A percentile compares a stretch with the other conserved stretches of the same genome.
Evolutionary conservation across 306 rosid species (phyloP).

Genomic region (Hippophae rhamnoides): DNA sequence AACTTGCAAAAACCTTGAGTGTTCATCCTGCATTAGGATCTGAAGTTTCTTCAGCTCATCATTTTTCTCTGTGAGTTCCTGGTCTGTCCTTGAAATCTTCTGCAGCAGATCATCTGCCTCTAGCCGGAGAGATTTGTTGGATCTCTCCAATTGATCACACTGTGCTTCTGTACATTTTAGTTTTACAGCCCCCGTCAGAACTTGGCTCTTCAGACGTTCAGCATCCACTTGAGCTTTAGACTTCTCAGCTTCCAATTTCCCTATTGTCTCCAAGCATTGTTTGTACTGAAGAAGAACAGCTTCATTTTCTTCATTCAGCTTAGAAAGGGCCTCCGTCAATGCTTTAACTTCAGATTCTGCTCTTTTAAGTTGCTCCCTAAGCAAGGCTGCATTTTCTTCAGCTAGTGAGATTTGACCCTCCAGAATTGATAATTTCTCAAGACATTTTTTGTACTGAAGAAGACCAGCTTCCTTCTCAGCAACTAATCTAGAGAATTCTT

Average conservation of each 20-base stretch:
- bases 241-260: slow-evolving; percentile 60
- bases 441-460: slow-evolving; percentile 47
- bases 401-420: slow-evolving; percentile 57
- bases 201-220: slow-evolving; percentile 40
- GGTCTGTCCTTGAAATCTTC: slow-evolving; percentile 65
- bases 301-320: slow-evolving; percentile 61
- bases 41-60: slow-evolving; percentile 65
- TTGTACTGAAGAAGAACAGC: slow-evolving; percentile 37
- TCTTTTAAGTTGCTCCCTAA: slow-evolving; percentile 50
- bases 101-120: slow-evolving; percentile 63
- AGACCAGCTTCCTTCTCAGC: slow-evolving; percentile 59
- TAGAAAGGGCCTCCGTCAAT: slow-evolving; percentile 38
- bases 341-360: slow-evolving; percentile 50
- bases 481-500: slow-evolving; percentile 49
- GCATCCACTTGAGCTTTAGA: slow-evolving; percentile 49
- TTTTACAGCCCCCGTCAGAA: slow-evolving; percentile 42
- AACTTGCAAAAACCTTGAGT: slow-evolving; percentile 56
- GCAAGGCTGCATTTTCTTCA: slow-evolving; percentile 58
- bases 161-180: slow-evolving; percentile 51
- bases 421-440: slow-evolving; percentile 61
- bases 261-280: slow-evolving; percentile 60
- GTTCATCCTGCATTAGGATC: slow-evolving; percentile 62
- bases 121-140: slow-evolving; percentile 55
- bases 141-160: slow-evolving; percentile 46
- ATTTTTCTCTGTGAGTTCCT: slow-evolving; percentile 62